phyloP scores from a whole-genome alignment of 352 stramenopile genomes.

The Detonula confervacea region DNA sequence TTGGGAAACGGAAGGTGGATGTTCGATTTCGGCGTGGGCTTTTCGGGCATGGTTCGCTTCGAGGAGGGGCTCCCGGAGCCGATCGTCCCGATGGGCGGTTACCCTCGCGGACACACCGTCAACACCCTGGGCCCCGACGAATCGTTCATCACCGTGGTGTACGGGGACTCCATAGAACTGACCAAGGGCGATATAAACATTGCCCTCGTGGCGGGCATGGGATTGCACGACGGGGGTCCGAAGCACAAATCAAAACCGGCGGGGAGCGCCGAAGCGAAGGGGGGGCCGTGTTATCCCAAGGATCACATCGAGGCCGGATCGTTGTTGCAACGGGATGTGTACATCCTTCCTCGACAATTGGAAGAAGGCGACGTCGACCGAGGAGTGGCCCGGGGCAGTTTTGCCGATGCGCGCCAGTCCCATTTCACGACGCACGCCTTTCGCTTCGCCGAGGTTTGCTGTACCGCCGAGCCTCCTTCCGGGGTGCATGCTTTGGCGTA shows the following conservation, averaged over 20 bases:
- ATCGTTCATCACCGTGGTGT: constrained; percentile 56
- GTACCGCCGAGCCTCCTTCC: constrained; percentile 37
- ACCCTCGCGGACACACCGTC: constrained; percentile 49
- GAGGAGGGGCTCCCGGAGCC: constrained; percentile 49
- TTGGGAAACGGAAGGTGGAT: constrained; percentile 57
- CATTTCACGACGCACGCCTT: constrained; percentile 64
- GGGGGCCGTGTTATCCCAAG: constrained; percentile 56
- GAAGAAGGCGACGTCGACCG: constrained; percentile 14
- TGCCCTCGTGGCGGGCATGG: constrained; percentile 40
- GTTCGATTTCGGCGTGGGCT: constrained; percentile 57
- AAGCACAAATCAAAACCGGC: constrained; percentile 39
- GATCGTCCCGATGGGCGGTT: constrained; percentile 42
- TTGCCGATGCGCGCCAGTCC: constrained; percentile 52
- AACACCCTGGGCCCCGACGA: constrained; percentile 35
- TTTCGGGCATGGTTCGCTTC: constrained; percentile 63
- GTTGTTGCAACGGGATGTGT: constrained; percentile 59
- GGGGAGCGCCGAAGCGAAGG: constrained; percentile 44
- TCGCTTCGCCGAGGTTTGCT: constrained; percentile 59
- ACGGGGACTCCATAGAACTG: constrained; percentile 52
- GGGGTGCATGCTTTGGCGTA: constrained; percentile 47
- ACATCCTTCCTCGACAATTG: constrained; percentile 51
- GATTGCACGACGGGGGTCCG: constrained; percentile 47
- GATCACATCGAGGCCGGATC: constrained; percentile 50
- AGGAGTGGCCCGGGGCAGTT: no score
- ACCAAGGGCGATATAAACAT: constrained; percentile 57